phyloP scores from a whole-genome alignment of 2,329 filamentous ascomycete genomes.

The Raffaelea ambrosiae region DNA sequence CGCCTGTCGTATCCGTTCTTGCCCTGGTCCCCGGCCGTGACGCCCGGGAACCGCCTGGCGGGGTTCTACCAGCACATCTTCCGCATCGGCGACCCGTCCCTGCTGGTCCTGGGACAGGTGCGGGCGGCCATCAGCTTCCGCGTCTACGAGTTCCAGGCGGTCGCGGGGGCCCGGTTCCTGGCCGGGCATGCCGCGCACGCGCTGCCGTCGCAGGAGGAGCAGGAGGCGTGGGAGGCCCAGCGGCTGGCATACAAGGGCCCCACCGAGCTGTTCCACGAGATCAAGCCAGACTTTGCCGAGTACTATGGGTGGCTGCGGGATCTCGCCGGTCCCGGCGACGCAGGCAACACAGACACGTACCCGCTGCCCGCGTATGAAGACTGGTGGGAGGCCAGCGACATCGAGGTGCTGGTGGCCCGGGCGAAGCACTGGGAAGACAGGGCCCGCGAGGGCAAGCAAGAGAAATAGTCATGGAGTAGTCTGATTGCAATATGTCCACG shows the following conservation, averaged over 20 bases:
- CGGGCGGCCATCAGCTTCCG: constrained; percentile 53
- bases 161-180: constrained; percentile 49
- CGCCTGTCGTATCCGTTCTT: constrained; percentile 56
- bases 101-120: constrained; percentile 47
- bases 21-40: constrained; percentile 25
- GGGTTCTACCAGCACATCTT: constrained; percentile 51
- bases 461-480: too few species aligned
- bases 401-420: constrained; percentile 6
- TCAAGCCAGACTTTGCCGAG: constrained; percentile 4
- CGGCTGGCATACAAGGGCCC: constrained; percentile 28
- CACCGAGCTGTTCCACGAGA: constrained; percentile 4
- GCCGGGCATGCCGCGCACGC: constrained; percentile 35
- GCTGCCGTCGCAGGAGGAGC: constrained; percentile 40
- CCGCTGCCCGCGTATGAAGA: constrained; percentile 4
- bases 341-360: neutral
- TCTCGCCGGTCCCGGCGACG: constrained; percentile 2
- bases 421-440: constrained; percentile 1
- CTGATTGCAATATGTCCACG: too few species aligned
- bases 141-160: constrained; percentile 60
- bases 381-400: constrained; percentile 3
- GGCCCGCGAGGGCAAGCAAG: too few species aligned
- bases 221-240: constrained; percentile 47
- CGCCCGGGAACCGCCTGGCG: constrained; percentile 39
- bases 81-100: constrained; percentile 42
- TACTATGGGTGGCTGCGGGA: constrained; percentile 5